Evolutionary conservation across 2,329 filamentous ascomycete genomes (phyloP).

Genomic region (Monilinia fructigena): DNA sequence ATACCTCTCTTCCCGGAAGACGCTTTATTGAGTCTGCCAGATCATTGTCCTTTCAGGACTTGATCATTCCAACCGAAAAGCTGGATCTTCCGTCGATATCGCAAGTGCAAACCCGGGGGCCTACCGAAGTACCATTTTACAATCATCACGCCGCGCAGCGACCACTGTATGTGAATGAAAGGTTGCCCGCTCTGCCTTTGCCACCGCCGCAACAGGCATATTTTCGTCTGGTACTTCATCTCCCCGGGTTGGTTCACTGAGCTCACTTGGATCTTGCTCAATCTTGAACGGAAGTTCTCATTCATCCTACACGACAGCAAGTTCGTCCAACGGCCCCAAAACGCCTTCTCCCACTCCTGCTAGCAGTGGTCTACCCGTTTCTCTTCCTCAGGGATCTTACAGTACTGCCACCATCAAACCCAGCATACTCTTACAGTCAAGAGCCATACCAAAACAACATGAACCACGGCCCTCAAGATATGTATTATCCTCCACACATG

Average conservation of each 20-base stretch:
- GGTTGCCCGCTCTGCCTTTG: slow-evolving; percentile 68
- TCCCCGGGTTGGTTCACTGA: slow-evolving; percentile 69
- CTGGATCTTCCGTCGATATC: slow-evolving; percentile 91
- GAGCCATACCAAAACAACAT: slow-evolving; percentile 55
- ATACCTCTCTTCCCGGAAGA: slow-evolving; percentile 23
- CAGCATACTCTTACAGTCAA: slow-evolving; percentile 45
- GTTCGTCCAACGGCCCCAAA: slow-evolving; percentile 62
- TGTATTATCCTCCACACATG: slow-evolving; percentile 83
- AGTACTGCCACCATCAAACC: slow-evolving; percentile 41
- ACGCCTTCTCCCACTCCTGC: slow-evolving; percentile 71
- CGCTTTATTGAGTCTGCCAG: slow-evolving; percentile 33
- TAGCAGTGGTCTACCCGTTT: slow-evolving; percentile 46
- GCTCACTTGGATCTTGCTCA: slow-evolving; percentile 59
- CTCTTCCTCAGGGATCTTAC: slow-evolving; percentile 42
- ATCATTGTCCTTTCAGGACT: slow-evolving; percentile 38
- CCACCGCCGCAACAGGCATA: slow-evolving; percentile 62
- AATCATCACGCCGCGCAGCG: slow-evolving; percentile 64
- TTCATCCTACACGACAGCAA: slow-evolving; percentile 53
- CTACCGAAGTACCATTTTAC: slow-evolving; percentile 68
- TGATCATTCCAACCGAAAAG: slow-evolving; percentile 66
- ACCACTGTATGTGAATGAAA: slow-evolving; percentile 68
- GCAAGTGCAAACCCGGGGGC: slow-evolving; percentile 77
- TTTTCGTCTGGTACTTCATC: slow-evolving; percentile 70
- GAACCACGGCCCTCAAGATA: slow-evolving; percentile 79
- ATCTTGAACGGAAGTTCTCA: slow-evolving; percentile 53